Base-by-base conservation (phyloP, 306 rosid genomes). In the Trifolium dubium region DNA sequence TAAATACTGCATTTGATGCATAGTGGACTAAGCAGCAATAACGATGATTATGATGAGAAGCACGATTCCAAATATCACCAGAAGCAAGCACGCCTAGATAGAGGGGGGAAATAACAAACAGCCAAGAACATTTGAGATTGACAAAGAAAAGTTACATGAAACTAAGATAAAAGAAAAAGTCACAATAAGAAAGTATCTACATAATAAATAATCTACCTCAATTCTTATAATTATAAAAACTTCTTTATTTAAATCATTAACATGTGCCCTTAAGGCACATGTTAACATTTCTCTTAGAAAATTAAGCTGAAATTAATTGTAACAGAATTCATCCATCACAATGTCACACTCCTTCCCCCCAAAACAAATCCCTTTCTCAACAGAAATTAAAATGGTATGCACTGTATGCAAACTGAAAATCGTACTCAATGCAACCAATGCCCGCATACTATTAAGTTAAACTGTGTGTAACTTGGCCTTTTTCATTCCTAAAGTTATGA, bases 31-130 rank as follows among this genome's bases (percentile, higher is more conserved):
- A 60, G 93, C 97, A 49, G 92, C 97, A 40, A 93, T 89, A 51
- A 93, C 88, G 68, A 93, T 79, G 74, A 93, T 75, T 85, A 91
- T 86, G 54, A 93, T 93, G 69, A 93, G 97, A 64, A 93, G 96
- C 79, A 93, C 92, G 11, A 93, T 83, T 64, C 96, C 98, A 44
- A 93, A 91, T 80, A 93, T 93, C 85, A 93, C 98, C 96, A 88
- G 69, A 63, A 93, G 98, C 86, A 93, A 89, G 86, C 97, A 93
- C 29, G 90, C 58, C 98, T 93, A 4, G 32, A 71, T 58, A 55
- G 18, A 31, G 13, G 44, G n/a, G 54, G n/a, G 29, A 19, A 18
- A 49, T 31, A 15, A 64, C 30, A 46, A 18, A 67, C 12, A 41
- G 34, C 8, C 19, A 37, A 31, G 17, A 67, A 43, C 60, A 11